A percentile compares a stretch with the other conserved stretches of the same genome.
These are phyloP conservation scores for Excoecaria cochinchinensis DNA, from an alignment of 345 rosid genomes.

Conservation along the genomic window DNA sequence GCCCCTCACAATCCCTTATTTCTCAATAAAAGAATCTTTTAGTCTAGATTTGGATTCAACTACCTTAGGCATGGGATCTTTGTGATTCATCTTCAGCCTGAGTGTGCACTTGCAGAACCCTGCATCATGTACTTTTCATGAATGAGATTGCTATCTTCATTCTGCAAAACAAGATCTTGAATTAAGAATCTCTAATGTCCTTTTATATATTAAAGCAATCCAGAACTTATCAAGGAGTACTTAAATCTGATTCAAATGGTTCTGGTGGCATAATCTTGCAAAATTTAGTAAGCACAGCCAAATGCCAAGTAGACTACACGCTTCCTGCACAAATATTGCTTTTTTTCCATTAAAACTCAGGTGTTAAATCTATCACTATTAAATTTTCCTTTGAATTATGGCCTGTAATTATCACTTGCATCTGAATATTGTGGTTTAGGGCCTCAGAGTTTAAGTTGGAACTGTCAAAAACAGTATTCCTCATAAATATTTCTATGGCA, in stretches of 20 bases:
- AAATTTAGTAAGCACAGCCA: background rate
- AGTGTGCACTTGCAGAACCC: no score
- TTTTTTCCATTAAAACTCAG: background rate
- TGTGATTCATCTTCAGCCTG: no score
- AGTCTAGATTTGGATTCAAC: no score
- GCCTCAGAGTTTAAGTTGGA: background rate
- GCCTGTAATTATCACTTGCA: background rate
- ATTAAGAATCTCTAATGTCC: no score
- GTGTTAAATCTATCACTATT: background rate
- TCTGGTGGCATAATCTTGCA: background rate
- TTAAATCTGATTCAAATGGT: background rate
- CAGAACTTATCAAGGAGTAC: no score
- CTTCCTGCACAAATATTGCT: background rate
- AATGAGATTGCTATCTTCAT: no score
- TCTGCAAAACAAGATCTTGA: no score
- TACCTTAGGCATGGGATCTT: no score
- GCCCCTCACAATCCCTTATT: background rate
- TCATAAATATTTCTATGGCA: background rate
- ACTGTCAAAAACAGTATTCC: background rate
- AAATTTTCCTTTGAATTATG: background rate
- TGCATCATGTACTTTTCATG: no score
- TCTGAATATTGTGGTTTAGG: background rate
- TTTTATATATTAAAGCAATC: no score
- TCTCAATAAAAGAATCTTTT: no score
- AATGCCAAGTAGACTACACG: background rate